Evolutionary conservation across 163 green algal species (phyloP).

Genomic region (Trebouxiophyceae sp.): DNA sequence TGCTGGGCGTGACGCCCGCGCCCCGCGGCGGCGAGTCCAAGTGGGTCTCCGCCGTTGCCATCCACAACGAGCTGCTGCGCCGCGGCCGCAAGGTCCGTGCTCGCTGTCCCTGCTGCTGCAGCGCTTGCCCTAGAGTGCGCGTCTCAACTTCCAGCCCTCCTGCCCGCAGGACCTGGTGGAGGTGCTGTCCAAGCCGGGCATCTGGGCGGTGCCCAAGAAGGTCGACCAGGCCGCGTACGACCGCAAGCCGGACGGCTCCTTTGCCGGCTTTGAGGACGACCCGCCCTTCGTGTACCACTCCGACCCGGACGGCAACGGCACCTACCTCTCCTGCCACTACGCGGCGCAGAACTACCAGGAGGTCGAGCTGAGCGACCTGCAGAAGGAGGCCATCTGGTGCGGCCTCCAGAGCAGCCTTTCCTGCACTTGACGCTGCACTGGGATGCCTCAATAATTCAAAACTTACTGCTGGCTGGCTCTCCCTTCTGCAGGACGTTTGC

Average conservation of each 20-base stretch:
- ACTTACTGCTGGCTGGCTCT: too few species aligned
- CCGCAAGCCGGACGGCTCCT: conserved; percentile 5
- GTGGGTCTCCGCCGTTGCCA: conserved; percentile 20
- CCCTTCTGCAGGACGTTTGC: conserved; percentile 19
- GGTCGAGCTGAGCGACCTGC: conserved; percentile 15
- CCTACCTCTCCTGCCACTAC: conserved; percentile 22
- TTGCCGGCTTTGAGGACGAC: conserved; percentile 7
- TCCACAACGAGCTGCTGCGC: conserved; percentile 27
- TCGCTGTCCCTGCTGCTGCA: neutral
- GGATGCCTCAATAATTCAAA: too few species aligned
- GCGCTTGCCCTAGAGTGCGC: neutral
- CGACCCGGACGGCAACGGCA: too few species aligned
- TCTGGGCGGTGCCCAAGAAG: conserved; percentile 11
- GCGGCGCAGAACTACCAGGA: conserved; percentile 13
- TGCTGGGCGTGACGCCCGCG: conserved; percentile 10
- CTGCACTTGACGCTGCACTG: neutral
- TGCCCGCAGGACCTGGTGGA: conserved; percentile 21
- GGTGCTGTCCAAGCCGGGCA: conserved; percentile 6
- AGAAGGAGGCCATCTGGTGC: conserved; percentile 23
- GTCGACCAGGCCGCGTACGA: conserved; percentile 4
- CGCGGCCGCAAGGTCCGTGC: conserved; percentile 9
- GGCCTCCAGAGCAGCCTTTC: too few species aligned
- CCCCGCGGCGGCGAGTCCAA: conserved; percentile 8
- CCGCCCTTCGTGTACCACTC: conserved; percentile 20
- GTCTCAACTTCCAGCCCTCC: neutral